phyloP scores from a whole-genome alignment of 2,329 filamentous ascomycete species.

The Pestalotiopsis sp. region DNA sequence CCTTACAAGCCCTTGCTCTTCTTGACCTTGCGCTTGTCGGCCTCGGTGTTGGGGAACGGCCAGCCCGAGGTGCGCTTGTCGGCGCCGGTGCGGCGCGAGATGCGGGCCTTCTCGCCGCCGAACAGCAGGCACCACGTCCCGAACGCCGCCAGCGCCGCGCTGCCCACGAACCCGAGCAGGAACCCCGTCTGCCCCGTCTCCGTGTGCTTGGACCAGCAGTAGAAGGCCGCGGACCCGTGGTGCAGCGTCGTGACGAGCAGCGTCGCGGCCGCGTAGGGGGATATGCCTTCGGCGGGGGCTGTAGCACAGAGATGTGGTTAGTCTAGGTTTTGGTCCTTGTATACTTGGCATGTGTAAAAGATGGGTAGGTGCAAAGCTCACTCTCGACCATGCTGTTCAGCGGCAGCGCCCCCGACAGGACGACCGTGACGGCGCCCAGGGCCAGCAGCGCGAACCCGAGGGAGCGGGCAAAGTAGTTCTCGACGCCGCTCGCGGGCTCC shows the following conservation, averaged over 20 bases:
- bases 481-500: slow-evolving; percentile 50
- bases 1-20: slow-evolving; percentile 10
- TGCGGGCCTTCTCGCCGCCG: slow-evolving; percentile 33
- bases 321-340: not conserved
- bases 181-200: slow-evolving; percentile 59
- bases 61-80: slow-evolving; percentile 45
- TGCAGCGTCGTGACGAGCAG: slow-evolving; percentile 68
- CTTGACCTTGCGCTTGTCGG: slow-evolving; percentile 31
- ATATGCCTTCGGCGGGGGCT: slow-evolving; percentile 35
- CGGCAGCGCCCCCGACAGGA: slow-evolving; percentile 73
- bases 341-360: not conserved
- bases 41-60: slow-evolving; percentile 38
- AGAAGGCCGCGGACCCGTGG: slow-evolving; percentile 64
- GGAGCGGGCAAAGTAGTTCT: slow-evolving; percentile 74
- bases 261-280: slow-evolving; percentile 68
- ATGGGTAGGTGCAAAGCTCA: slow-evolving; percentile 24
- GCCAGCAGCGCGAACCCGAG: slow-evolving; percentile 70
- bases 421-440: slow-evolving; percentile 64
- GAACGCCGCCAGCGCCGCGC: slow-evolving; percentile 58
- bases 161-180: slow-evolving; percentile 61
- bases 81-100: slow-evolving; percentile 40
- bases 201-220: slow-evolving; percentile 71
- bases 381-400: slow-evolving; percentile 53
- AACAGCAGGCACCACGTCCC: slow-evolving; percentile 64
- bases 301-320: not conserved